Percentiles rank a stretch among this genome's conserved stretches.
phyloP scores from a whole-genome alignment of 768 basidiomycete species.

The Ramaria rubella region DNA sequence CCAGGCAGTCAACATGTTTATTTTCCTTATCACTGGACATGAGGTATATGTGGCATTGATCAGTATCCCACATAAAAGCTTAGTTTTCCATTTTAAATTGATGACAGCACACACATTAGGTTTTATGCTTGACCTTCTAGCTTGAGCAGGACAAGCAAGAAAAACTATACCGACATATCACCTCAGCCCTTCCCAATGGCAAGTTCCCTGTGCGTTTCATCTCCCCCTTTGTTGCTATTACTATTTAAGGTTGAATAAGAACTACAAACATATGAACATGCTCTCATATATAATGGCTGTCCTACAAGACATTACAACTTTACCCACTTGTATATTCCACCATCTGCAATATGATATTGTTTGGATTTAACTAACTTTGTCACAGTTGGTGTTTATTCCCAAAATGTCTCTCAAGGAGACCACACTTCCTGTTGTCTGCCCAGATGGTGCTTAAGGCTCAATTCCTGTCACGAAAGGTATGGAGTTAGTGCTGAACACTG shows the following conservation, averaged over 20 bases:
- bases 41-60: conserved; percentile 3
- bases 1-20: conserved; percentile 10
- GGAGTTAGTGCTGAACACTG: conserved; percentile 28
- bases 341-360: neutral
- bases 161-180: conserved; percentile 10
- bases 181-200: neutral
- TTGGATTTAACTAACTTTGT: neutral
- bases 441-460: conserved; percentile 31
- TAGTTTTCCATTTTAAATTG: neutral
- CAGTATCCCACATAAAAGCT: neutral
- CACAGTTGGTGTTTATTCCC: conserved; percentile 35
- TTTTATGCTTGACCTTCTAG: conserved; percentile 18
- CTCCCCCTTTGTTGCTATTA: neutral
- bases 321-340: conserved; percentile 14
- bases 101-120: conserved; percentile 20
- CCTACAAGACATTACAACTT: conserved; percentile 18
- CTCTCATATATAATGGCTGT: conserved; percentile 11
- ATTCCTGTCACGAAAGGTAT: conserved; percentile 41
- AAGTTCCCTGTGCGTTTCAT: conserved; percentile 3
- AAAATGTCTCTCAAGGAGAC: conserved; percentile 44
- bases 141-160: conserved; percentile 19
- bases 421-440: conserved; percentile 24
- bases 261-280: conserved; percentile 10
- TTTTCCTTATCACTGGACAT: conserved; percentile 22
- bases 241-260: neutral